A percentile compares a stretch with the other conserved stretches of the same genome.
phyloP scores from a whole-genome alignment of 192 early-diverging fungal genomes.

The Paraglomus brasilianum region DNA sequence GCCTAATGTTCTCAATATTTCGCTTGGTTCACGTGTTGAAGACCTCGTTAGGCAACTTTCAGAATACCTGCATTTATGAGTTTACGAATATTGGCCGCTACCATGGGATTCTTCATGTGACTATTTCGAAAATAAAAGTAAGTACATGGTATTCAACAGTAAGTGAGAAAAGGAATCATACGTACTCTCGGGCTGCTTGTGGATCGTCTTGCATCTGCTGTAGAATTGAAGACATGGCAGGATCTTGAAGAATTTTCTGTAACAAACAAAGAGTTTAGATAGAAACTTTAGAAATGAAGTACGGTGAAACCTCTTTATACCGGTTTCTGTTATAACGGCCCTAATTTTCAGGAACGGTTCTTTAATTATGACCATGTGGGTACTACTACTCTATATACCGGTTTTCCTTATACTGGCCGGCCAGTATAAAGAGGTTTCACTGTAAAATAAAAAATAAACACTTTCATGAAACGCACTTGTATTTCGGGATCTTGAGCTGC shows the following conservation, averaged over 20 bases:
- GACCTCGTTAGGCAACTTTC: conserved; percentile 39
- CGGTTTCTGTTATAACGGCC: no score
- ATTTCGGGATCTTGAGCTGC: conserved; percentile 96
- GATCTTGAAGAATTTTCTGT: conserved; percentile 81
- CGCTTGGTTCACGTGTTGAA: no score
- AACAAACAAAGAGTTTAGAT: neutral
- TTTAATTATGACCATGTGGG: no score
- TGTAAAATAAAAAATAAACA: neutral
- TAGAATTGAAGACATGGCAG: conserved; percentile 95
- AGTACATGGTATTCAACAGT: conserved; percentile 16
- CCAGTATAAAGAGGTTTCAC: neutral
- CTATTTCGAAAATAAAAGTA: conserved; percentile 33
- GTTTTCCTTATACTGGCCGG: no score
- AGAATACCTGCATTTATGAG: conserved; percentile 88
- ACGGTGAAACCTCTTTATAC: no score
- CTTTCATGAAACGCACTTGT: conserved; percentile 36
- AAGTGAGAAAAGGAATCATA: conserved; percentile 32
- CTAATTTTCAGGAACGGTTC: no score
- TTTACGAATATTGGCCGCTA: conserved; percentile 93
- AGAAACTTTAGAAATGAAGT: neutral
- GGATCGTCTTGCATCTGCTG: conserved; percentile 98
- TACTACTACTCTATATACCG: no score
- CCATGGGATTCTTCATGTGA: conserved; percentile 92
- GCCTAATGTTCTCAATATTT: no score
- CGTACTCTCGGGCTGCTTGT: conserved; percentile 78